Evolutionary conservation across 139 green algal genomes (phyloP).

Genomic region (Chlamydomonas sp.): DNA sequence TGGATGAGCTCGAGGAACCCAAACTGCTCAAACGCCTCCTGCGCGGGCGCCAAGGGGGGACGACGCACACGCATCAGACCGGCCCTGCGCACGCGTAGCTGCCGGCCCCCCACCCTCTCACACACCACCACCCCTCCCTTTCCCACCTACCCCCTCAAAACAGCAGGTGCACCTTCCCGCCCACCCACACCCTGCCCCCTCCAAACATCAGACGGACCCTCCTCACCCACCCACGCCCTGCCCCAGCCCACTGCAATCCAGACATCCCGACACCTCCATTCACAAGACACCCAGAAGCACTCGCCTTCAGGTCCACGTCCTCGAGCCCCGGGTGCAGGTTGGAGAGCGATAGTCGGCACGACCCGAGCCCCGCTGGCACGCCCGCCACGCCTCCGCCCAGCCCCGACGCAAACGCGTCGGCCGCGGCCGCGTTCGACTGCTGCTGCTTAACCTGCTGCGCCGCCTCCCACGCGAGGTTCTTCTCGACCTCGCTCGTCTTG

Average conservation of each 20-base stretch:
- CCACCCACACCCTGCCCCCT: no score
- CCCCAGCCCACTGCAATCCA: constrained; percentile 79
- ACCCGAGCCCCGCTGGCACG: constrained; percentile 5
- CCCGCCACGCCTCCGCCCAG: constrained; percentile 11
- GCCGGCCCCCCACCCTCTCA: no score
- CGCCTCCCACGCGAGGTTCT: constrained; percentile 93
- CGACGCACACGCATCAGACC: no score
- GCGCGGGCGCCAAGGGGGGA: no score
- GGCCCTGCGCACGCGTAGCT: no score
- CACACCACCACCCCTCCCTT: no score
- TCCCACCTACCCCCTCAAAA: no score
- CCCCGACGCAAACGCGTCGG: constrained; percentile 8
- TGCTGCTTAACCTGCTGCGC: constrained; percentile 59
- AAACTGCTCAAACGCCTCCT: constrained; percentile 13
- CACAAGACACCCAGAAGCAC: no score
- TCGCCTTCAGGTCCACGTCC: constrained; percentile 66
- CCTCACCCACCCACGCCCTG: no score
- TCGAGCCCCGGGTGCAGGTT: constrained; percentile 42
- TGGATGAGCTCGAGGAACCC: constrained; percentile 13
- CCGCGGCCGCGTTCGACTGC: constrained; percentile 23
- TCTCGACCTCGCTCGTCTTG: constrained; percentile 87
- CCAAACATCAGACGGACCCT: no score
- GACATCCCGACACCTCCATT: no score
- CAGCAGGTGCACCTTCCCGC: no score
- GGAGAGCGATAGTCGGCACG: constrained; percentile 12